Conservation (phyloP, 179 eudicot genomes). For the Spinacia oleracea region DNA sequence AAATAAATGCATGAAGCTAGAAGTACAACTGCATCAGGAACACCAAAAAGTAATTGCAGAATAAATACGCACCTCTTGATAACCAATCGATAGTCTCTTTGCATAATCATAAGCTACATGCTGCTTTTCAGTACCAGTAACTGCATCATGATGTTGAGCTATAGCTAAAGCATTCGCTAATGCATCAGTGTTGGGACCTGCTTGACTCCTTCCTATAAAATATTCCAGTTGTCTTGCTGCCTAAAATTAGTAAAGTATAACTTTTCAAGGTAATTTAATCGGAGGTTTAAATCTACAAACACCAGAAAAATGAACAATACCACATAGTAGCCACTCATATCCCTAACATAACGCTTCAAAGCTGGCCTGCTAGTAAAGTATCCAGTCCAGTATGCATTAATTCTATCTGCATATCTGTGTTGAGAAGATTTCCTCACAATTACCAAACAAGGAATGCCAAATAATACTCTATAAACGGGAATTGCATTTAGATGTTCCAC, state of each 20-base stretch:
- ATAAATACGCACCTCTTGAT: slow-evolving; percentile 57
- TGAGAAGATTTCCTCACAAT: slow-evolving; percentile 13
- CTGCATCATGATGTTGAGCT: slow-evolving; percentile 98
- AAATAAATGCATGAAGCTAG: slow-evolving; percentile 12
- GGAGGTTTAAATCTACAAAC: neutral
- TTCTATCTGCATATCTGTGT: slow-evolving; percentile 82
- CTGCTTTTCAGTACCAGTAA: slow-evolving; percentile 85
- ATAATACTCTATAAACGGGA: neutral
- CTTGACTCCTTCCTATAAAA: slow-evolving; percentile 62
- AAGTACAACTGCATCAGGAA: slow-evolving; percentile 1
- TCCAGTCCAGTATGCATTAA: slow-evolving; percentile 94
- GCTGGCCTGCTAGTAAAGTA: slow-evolving; percentile 92
- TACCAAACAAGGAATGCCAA: neutral
- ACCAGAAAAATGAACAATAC: slow-evolving; percentile 33
- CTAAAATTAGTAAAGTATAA: slow-evolving; percentile 33
- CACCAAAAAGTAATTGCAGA: neutral
- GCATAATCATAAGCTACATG: slow-evolving; percentile 98
- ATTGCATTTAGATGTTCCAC: slow-evolving; percentile 29
- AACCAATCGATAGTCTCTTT: slow-evolving; percentile 82
- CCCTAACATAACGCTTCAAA: slow-evolving; percentile 83
- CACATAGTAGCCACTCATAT: slow-evolving; percentile 89
- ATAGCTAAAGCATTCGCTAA: slow-evolving; percentile 88
- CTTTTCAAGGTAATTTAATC: neutral
- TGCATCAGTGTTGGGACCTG: slow-evolving; percentile 62
- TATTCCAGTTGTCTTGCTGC: slow-evolving; percentile 94